phyloP scores from a whole-genome alignment of 176 grass and related monocot species.

The Oryza coarctata region DNA sequence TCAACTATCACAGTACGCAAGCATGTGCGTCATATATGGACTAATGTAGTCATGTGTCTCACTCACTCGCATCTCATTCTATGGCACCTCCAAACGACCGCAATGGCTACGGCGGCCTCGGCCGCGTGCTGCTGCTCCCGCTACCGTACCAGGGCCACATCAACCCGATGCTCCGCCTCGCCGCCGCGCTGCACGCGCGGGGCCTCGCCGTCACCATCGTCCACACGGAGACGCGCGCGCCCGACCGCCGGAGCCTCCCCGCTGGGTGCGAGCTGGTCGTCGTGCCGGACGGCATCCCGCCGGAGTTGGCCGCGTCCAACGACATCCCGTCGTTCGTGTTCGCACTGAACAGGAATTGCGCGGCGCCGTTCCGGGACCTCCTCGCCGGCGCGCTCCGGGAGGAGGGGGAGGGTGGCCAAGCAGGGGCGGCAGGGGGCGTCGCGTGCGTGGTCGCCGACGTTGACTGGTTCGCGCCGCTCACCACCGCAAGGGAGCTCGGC shows the following conservation, averaged over 20 bases:
- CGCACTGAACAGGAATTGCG: slow-evolving; percentile 11
- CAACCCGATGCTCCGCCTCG: slow-evolving; percentile 19
- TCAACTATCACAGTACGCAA: too few relatives aligned
- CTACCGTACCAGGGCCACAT: slow-evolving; percentile 22
- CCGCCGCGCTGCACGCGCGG: background rate
- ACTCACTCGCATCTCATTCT: too few relatives aligned
- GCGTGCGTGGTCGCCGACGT: slow-evolving; percentile 19
- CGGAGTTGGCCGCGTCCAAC: slow-evolving; percentile 17
- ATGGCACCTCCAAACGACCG: background rate
- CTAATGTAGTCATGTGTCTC: too few relatives aligned
- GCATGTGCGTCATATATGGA: too few relatives aligned
- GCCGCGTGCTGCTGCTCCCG: slow-evolving; percentile 5
- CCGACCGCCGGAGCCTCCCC: background rate
- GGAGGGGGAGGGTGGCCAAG: background rate
- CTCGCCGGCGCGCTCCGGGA: background rate
- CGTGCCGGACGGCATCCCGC: background rate
- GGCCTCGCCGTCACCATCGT: slow-evolving; percentile 21
- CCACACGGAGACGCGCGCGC: slow-evolving; percentile 9
- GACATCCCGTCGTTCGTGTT: slow-evolving; percentile 13
- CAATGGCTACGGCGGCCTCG: background rate
- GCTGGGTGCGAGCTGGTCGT: background rate
- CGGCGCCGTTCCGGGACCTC: slow-evolving; percentile 8
- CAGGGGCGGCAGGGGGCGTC: background rate
- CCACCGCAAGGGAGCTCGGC: slow-evolving; percentile 11
- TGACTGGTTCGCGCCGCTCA: background rate